These are phyloP conservation scores for Paramarasmius palmivorus DNA, from an alignment of 1,284 basidiomycete species.

Conservation along the genomic window DNA sequence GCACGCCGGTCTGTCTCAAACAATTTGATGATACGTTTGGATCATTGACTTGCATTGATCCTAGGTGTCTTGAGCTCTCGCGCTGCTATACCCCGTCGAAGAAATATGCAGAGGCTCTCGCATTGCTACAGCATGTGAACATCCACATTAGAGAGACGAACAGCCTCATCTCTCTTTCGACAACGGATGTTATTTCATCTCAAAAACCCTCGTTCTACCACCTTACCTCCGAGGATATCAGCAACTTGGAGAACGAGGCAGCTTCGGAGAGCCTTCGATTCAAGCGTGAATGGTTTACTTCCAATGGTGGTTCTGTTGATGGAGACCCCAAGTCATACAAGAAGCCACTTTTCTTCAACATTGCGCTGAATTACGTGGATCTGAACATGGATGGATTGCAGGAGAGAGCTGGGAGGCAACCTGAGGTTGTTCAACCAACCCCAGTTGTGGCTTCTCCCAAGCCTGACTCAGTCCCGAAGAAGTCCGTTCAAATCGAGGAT, in stretches of 20 bases:
- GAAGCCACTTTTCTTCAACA: constrained; percentile 91
- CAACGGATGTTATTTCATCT: constrained; percentile 44
- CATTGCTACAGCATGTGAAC: constrained; percentile 66
- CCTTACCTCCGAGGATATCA: constrained; percentile 44
- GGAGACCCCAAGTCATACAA: constrained; percentile 52
- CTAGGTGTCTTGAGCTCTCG: constrained; percentile 69
- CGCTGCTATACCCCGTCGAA: constrained; percentile 70
- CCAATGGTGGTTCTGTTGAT: constrained; percentile 62
- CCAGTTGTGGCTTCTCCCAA: constrained; percentile 5
- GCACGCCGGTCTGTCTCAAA: constrained; percentile 58
- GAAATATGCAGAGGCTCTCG: constrained; percentile 70
- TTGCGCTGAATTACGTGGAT: constrained; percentile 90
- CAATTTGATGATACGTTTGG: neutral
- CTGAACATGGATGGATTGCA: constrained; percentile 79
- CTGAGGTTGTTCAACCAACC: constrained; percentile 2
- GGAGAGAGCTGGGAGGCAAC: constrained; percentile 66
- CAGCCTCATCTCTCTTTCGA: constrained; percentile 43
- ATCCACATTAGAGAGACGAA: constrained; percentile 73
- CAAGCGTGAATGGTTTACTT: constrained; percentile 81
- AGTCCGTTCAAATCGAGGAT: constrained; percentile 3
- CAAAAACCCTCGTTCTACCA: constrained; percentile 54
- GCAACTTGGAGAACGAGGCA: constrained; percentile 52
- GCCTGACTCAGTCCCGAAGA: constrained; percentile 1
- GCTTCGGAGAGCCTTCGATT: constrained; percentile 50
- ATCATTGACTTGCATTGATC: constrained; percentile 5